Conservation (phyloP, 2,329 filamentous ascomycete genomes). For the Coniella lustricola region DNA sequence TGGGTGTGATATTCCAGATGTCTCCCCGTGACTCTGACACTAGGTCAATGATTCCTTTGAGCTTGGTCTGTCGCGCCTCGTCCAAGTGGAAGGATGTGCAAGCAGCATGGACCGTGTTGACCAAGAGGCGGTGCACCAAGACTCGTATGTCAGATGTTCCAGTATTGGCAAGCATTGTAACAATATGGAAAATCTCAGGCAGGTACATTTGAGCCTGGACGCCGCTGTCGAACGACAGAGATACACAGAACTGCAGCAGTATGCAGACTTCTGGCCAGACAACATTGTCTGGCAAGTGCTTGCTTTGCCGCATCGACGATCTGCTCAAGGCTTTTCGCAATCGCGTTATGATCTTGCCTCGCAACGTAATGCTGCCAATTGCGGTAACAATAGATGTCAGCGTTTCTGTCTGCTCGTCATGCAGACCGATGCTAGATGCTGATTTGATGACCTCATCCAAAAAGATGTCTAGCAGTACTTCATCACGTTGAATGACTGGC, state of each 20-base stretch:
- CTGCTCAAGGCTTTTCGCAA: conserved; percentile 61
- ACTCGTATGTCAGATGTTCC: conserved; percentile 50
- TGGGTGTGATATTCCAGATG: conserved; percentile 44
- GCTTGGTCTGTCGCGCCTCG: conserved; percentile 48
- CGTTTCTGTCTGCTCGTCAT: conserved; percentile 53
- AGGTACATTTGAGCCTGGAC: conserved; percentile 62
- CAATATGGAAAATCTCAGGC: conserved; percentile 63
- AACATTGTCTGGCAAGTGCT: conserved; percentile 56
- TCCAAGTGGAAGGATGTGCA: conserved; percentile 60
- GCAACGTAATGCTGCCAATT: conserved; percentile 58
- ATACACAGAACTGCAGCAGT: conserved; percentile 57
- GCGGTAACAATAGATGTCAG: conserved; percentile 56
- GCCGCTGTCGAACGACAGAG: conserved; percentile 60
- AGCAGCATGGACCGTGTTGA: conserved; percentile 61
- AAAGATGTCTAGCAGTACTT: conserved; percentile 59
- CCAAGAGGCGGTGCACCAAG: conserved; percentile 55
- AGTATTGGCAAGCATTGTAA: conserved; percentile 64
- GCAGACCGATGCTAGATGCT: conserved; percentile 49
- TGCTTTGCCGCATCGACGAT: conserved; percentile 60
- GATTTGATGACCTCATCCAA: conserved; percentile 60
- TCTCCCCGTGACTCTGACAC: conserved; percentile 55
- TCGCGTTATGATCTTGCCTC: conserved; percentile 58
- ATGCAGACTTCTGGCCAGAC: conserved; percentile 66
- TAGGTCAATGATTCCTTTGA: conserved; percentile 48
- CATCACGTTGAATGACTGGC: conserved; percentile 58